Conservation (phyloP, 2,329 filamentous ascomycete genomes). For the Ophiocordyceps robertsii region DNA sequence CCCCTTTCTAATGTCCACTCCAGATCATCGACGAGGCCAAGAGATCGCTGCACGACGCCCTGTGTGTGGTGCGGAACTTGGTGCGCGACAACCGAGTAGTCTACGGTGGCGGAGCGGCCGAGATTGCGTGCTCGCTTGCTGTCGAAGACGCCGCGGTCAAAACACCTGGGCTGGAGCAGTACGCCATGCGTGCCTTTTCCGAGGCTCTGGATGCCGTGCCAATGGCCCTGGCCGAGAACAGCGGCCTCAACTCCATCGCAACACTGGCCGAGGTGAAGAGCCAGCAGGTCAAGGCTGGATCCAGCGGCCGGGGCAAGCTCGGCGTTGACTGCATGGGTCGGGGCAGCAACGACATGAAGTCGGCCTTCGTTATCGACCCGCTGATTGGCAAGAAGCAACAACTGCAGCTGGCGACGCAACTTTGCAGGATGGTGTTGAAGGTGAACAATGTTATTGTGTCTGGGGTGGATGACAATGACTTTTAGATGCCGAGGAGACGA, state of each 20-base stretch:
- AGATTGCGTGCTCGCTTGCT: conserved; percentile 92
- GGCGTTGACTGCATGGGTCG: conserved; percentile 97
- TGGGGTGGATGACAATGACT: conserved; percentile 77
- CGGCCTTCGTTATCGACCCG: conserved; percentile 96
- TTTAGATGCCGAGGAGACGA: conserved; percentile 39
- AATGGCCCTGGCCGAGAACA: conserved; percentile 96
- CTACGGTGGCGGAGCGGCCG: conserved; percentile 90
- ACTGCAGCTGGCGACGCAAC: conserved; percentile 86
- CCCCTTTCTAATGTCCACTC: neutral
- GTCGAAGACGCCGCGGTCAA: conserved; percentile 91
- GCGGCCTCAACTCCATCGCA: conserved; percentile 87
- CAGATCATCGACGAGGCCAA: conserved; percentile 99
- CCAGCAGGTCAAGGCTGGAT: conserved; percentile 70
- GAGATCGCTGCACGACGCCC: conserved; percentile 89
- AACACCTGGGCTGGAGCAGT: conserved; percentile 95
- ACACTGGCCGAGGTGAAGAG: conserved; percentile 92
- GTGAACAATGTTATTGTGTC: conserved; percentile 93
- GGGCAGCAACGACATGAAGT: conserved; percentile 93
- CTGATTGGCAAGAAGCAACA: conserved; percentile 98
- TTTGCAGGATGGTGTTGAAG: conserved; percentile 97
- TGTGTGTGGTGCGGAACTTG: conserved; percentile 94
- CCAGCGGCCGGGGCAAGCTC: conserved; percentile 42
- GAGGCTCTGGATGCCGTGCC: conserved; percentile 88
- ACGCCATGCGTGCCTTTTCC: conserved; percentile 95
- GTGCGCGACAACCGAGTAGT: conserved; percentile 94